Base-by-base conservation (phyloP, 2,329 filamentous ascomycete species). In the Scedosporium minutisporum region DNA sequence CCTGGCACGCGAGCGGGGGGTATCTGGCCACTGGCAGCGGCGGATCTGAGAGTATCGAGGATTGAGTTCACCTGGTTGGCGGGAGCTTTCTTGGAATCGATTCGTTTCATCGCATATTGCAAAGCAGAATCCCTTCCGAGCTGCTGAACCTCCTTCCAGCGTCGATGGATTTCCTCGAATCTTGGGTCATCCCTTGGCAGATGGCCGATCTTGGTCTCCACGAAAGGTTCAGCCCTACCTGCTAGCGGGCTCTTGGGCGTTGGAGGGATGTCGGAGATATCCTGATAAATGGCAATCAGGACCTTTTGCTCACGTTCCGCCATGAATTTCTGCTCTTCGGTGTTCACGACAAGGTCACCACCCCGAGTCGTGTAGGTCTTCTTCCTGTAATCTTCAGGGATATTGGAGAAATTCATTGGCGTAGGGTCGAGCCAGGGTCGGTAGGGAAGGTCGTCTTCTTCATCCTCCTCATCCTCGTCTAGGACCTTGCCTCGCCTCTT, bases 261-360 rank as follows among this genome's bases (percentile, higher is more conserved):
- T 2, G 78, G 74, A 1, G 83, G 83, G 58, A 86, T 84, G 64
- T 86, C 82, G 3, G 77, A 74, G 1, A 74, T 68, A 58, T 80
- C 78, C 1, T 79, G 78, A 67, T 87, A 87, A 55, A 85, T 75
- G n/a, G 76, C 82, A 80, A 88, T 85, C 41, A 88, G 76, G 67
- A 86, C 84, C 10, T 77, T 77, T 57, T 79, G 80, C 68, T 87
- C 85, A 27, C 84, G 81, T 57, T 82, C 78, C 6, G 77, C 76
- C 70, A 86, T 86, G 25, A 74, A 70, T 64, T 79, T 77, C 66
- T 85, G 82, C 70, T 87, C 82, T 0, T 80, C 75, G 0, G 84
- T 87, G 18, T 76, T 73, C 41, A 87, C 79, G 0, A 72, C 69
- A 27, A 80, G 72, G 4, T 73, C 69, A 27, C 86, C 85, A 14